These are phyloP conservation scores for Boeremia exigua DNA, from an alignment of 2,329 filamentous ascomycete genomes.

Conservation along the genomic window DNA sequence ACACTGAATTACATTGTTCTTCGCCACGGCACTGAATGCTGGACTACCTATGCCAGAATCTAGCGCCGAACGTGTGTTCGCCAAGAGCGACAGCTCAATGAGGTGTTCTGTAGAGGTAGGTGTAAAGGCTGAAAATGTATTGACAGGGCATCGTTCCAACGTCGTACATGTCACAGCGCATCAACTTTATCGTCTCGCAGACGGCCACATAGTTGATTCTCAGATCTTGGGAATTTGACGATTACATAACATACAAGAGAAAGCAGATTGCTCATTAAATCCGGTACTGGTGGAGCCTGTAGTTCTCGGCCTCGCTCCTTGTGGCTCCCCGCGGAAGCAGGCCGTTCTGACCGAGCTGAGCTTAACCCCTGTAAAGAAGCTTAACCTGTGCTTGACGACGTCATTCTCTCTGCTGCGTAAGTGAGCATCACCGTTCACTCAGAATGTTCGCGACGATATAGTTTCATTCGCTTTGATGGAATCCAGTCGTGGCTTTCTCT, in stretches of 20 bases:
- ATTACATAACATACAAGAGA: not conserved
- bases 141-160: conserved; percentile 9
- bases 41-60: not conserved
- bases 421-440: not conserved
- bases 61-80: not conserved
- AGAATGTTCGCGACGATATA: not conserved
- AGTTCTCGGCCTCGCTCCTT: conserved; percentile 5
- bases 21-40: not conserved
- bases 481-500: not conserved
- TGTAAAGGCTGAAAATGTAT: not conserved
- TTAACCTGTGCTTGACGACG: conserved; percentile 2
- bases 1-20: not conserved
- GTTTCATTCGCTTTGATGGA: not conserved
- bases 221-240: not conserved
- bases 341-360: conserved; percentile 5
- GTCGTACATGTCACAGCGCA: not conserved
- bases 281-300: not conserved
- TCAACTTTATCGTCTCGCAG: not conserved
- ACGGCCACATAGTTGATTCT: not conserved
- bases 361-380: conserved; percentile 4
- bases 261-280: conserved; percentile 9
- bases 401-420: not conserved
- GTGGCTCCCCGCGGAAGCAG: conserved; percentile 3
- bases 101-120: not conserved
- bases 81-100: not conserved